Base-by-base conservation (phyloP, 352 stramenopile species). In the Hyaloperonospora brassicae region DNA sequence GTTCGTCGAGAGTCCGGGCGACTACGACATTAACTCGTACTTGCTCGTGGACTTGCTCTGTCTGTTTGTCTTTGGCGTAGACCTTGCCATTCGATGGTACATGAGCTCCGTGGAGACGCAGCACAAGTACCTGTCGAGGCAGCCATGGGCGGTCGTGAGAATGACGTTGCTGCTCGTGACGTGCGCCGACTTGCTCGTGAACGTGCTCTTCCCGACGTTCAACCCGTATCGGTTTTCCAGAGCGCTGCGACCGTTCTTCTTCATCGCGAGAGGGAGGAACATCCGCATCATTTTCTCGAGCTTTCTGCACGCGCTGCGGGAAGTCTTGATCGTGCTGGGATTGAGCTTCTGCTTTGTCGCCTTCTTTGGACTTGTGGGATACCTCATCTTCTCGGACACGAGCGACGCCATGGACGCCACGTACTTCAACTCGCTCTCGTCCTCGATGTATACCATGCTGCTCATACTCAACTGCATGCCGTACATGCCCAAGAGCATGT, bases 211-310 rank as follows among this genome's bases (percentile, higher is more conserved):
- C 21, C 76, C 77, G n/a, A 31, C 17, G 1, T 57, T 66, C 23
- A 87, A 87, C 45, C 76, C 76, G 42, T 78, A 86, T 56, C 66
- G 79, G 1, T 88, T 79, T 52, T 86, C 79, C 14, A 68, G 79
- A 42, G 76, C 79, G 1, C 47, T 92, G 27, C 61, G 82, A 4
- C 82, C 82, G 5, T 92, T 89, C 54, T 87, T 92, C 49, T 77
- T 92, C 59, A 88, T 92, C 48, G 72, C 77, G 10, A 64, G 82
- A 31, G 74, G 82, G 9, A 70, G 82, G 48, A 92, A 92, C 50
- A 84, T 92, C 30, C 82, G 82, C 43, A 85, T 92, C 44, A 89
- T 92, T 49, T 92, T 92, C 52, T 83, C 72, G 27, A 92, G 82
- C 46, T 89, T 82, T 42, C 46, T 92, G 35, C 82, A 84, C 31